Evolutionary conservation across 495 filamentous ascomycete species (phyloP), one percentile per base, ranked within the genome.

Genomic region (Aspergillus bertholletiae): DNA sequence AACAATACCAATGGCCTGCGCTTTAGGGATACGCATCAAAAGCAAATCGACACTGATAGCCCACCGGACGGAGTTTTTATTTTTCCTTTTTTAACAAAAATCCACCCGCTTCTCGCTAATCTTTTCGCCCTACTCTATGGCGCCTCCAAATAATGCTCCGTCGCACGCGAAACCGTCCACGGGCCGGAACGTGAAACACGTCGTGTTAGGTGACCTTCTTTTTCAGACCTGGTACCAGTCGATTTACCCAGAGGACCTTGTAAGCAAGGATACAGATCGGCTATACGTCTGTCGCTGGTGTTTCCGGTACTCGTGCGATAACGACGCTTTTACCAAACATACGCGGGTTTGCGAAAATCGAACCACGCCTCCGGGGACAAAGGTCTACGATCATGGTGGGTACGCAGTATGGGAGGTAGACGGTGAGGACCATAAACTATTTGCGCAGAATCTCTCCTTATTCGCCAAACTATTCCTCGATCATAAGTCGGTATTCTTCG

Each of bases 391-490:
- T 51, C 82, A 77, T 62, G 82, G 76, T 54, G 81, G 70, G 49
- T 87, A 76, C 63, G 78, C 72, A 46, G 86, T 98, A n/a, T 92
- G 89, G 80, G 89, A 97, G 67, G 82, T 98, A 1, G 94, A 98
- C 64, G 94, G 94, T 27, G 88, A 88, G 61, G 81, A 88, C 55
- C 79, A 97, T 51, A 86, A 96, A 83, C 82, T 96, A 13, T 98
- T 92, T 71, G 89, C 89, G 57, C 94, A 97, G 72, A 96, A 96
- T 65, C 81, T 98, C 50, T 96, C 89, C 18, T 86, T 98, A 37
- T 96, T 97, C 70, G 90, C 91, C n/a, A 97, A 97, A 65, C 81
- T 98, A 48, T 98, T 96, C 70, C 86, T 98, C 51, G 92, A 97
- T 67, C 96, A 92, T 66, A 99, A 99, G 68, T 95, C 90, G 20